Evolutionary conservation across 176 grass and related monocot species (phyloP).

Genomic region (Urochloa ruziziensis): DNA sequence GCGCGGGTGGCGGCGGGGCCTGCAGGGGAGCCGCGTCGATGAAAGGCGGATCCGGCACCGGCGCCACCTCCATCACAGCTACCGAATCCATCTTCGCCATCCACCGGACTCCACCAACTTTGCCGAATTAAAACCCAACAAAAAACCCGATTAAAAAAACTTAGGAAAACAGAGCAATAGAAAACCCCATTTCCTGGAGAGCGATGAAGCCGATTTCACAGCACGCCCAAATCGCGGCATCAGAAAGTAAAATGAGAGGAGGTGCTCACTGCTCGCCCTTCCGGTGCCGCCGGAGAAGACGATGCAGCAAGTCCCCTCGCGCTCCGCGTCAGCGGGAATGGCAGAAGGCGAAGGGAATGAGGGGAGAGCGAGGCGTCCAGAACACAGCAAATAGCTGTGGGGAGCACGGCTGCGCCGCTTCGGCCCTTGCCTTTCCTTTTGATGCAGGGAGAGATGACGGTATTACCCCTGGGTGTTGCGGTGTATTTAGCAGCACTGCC

Average conservation of each 20-base stretch:
- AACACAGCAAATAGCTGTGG: background rate
- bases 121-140: background rate
- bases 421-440: background rate
- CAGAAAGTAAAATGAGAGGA: too few species aligned
- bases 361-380: background rate
- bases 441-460: background rate
- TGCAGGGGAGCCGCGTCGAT: background rate
- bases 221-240: background rate
- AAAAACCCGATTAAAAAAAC: background rate
- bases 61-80: conserved; percentile 26
- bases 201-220: background rate
- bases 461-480: background rate
- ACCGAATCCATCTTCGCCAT: conserved; percentile 28
- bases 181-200: background rate
- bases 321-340: background rate
- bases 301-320: background rate
- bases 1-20: background rate
- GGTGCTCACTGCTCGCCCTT: background rate
- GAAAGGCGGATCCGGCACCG: conserved; percentile 27
- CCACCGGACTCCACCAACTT: background rate
- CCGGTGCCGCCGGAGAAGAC: background rate
- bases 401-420: background rate
- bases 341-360: background rate
- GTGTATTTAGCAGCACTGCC: background rate
- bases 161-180: background rate